Evolutionary conservation across 73 alveolate genomes (phyloP), one percentile per base, ranked within the genome.

Genomic region (Paramecium biaurelia): DNA sequence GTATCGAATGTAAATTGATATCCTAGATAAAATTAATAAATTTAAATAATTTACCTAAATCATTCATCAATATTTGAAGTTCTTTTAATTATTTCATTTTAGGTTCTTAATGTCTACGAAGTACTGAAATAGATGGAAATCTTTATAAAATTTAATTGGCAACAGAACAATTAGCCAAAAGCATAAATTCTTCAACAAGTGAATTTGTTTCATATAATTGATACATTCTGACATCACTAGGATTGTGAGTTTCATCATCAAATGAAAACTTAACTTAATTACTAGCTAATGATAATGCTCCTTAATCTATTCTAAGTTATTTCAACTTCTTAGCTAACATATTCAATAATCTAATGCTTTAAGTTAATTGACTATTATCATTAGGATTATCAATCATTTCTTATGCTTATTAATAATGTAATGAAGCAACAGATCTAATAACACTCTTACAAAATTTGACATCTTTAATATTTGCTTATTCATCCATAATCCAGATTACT

Each of bases 101-200:
- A 7, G 98, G 99, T 15, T 97, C 95, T 15, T 98, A 96, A 85
- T 96, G 98, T 26, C 98, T 72, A 47, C 98, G 85, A 23, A 95
- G 86, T 10, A 95, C 95, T 24, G 97, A 92, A 42, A 95, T 94
- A 1, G 98, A 94, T 11, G 98, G 98, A 76, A 76, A 95, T 47
- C 95, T 68, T 86, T 93, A 85, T 63, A 92, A 93, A 12, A 95
- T 96, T 87, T 96, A 90, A 85, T 84, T 93, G 2, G 99, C 99
- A 3, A 97, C 99, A 79, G 99, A 96, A 28, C 97, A 97, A 85
- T 98, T 98, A 6, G 99, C 99, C 18, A 98, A 94, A 79, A 98
- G 96, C 99, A 98, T 98, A 94, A 98, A 97, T 93, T 98, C 99
- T 93, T 98, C 99, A 53, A 96, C 98, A 89, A 96, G 92, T 24